Evolutionary conservation across 345 rosid species (phyloP).

Genomic region (Xanthoceras sorbifolium): DNA sequence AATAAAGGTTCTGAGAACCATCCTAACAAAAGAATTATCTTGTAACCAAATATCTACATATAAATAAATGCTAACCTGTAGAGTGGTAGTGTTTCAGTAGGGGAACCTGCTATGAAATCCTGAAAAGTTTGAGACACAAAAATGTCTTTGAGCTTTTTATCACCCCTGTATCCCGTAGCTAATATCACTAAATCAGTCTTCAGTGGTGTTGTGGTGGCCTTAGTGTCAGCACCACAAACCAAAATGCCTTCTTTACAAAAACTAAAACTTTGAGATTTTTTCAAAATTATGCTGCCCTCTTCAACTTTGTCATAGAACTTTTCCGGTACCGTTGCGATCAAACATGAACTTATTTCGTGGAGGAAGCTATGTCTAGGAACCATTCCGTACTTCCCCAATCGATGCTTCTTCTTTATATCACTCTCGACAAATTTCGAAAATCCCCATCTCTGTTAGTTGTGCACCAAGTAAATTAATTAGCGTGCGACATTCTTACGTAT

Average conservation of each 20-base stretch:
- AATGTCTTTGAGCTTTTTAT: constrained; percentile 37
- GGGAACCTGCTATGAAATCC: constrained; percentile 32
- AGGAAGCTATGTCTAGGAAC: constrained; percentile 41
- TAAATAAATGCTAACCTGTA: no score
- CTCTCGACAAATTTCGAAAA: no score
- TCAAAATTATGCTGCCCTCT: constrained; percentile 44
- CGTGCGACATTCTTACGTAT: no score
- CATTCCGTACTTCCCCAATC: no score
- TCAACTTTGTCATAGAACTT: constrained; percentile 43
- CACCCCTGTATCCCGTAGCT: constrained; percentile 47
- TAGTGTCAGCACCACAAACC: constrained; percentile 22
- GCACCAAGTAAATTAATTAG: no score
- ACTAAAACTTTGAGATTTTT: constrained; percentile 32
- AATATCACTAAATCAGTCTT: constrained; percentile 38
- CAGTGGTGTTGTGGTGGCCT: not conserved
- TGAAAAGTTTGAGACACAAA: constrained; percentile 31
- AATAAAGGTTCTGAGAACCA: no score
- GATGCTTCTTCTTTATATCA: no score
- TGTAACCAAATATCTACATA: no score
- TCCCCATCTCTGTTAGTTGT: no score
- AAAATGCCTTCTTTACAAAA: constrained; percentile 37
- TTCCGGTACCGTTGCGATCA: constrained; percentile 31
- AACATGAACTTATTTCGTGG: constrained; percentile 37
- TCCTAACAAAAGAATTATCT: no score
- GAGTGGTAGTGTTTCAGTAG: constrained; percentile 32